Conservation (phyloP, 768 basidiomycete genomes). For the Imleria badia region DNA sequence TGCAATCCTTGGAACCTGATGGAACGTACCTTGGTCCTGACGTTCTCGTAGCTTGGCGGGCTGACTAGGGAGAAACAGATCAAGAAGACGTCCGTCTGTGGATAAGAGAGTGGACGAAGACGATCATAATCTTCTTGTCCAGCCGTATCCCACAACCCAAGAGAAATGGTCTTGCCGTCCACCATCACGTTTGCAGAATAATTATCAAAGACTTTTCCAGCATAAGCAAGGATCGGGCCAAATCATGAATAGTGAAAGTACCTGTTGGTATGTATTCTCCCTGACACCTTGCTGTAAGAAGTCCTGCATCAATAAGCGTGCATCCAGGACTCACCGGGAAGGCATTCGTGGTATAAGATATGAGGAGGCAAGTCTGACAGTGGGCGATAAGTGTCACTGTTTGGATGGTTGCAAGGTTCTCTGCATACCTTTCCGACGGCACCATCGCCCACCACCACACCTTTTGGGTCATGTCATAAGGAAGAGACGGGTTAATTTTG, state of each 20-base stretch:
- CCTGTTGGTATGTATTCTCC: slow-evolving; percentile 98
- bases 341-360: slow-evolving; percentile 99
- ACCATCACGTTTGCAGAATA: slow-evolving; percentile 99
- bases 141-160: slow-evolving; percentile 99
- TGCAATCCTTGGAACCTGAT: not conserved
- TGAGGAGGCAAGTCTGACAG: slow-evolving; percentile 90
- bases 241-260: slow-evolving; percentile 32
- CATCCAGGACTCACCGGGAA: slow-evolving; percentile 69
- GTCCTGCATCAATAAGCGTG: slow-evolving; percentile 9
- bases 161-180: slow-evolving; percentile 96
- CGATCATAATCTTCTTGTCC: slow-evolving; percentile 99
- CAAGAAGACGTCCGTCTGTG: slow-evolving; percentile 98
- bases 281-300: slow-evolving; percentile 40
- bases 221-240: slow-evolving; percentile 9
- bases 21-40: slow-evolving; percentile 84
- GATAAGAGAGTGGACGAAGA: slow-evolving; percentile 95
- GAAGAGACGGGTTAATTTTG: slow-evolving; percentile 20
- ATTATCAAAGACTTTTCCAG: slow-evolving; percentile 86
- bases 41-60: slow-evolving; percentile 98
- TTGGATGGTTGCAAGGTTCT: slow-evolving; percentile 2
- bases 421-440: slow-evolving; percentile 90
- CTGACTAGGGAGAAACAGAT: slow-evolving; percentile 99
- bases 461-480: slow-evolving; percentile 45
- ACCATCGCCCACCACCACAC: slow-evolving; percentile 98
- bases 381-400: slow-evolving; percentile 12